Evolutionary conservation across 441 rosid species (phyloP).

Genomic region (Dalechampia spathulata): DNA sequence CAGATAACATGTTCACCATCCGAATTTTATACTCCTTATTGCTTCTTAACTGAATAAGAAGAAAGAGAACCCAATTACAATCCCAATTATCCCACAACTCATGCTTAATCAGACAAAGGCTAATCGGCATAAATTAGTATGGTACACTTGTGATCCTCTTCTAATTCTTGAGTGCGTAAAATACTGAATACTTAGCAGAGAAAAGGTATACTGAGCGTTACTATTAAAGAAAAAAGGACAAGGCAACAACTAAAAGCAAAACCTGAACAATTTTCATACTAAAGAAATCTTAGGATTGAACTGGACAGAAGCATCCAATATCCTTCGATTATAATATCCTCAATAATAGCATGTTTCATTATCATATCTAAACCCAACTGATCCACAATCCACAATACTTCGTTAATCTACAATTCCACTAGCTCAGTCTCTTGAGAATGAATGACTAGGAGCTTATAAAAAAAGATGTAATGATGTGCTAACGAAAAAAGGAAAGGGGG

Average conservation of each 20-base stretch:
- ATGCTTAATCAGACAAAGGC: background rate
- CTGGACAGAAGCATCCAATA: background rate
- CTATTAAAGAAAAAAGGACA: background rate
- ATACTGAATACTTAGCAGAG: background rate
- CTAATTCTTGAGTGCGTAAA: no score
- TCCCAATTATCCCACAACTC: background rate
- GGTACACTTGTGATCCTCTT: background rate
- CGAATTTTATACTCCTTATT: background rate
- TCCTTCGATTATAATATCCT: background rate
- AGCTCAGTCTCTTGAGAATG: background rate
- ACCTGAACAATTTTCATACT: background rate
- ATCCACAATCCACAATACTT: no score
- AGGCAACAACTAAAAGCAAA: background rate
- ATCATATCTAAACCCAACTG: no score
- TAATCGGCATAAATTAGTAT: no score
- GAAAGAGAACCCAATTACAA: background rate
- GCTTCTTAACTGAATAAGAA: background rate
- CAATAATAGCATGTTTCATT: background rate
- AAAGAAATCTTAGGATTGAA: background rate
- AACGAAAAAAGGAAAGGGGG: background rate
- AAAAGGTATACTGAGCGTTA: background rate
- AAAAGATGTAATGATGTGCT: no score
- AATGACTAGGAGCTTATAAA: background rate
- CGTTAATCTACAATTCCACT: background rate
- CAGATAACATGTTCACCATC: background rate